These are phyloP conservation scores for Calonectria pauciramosa DNA, from an alignment of 2,329 filamentous ascomycete species.

Conservation along the genomic window DNA sequence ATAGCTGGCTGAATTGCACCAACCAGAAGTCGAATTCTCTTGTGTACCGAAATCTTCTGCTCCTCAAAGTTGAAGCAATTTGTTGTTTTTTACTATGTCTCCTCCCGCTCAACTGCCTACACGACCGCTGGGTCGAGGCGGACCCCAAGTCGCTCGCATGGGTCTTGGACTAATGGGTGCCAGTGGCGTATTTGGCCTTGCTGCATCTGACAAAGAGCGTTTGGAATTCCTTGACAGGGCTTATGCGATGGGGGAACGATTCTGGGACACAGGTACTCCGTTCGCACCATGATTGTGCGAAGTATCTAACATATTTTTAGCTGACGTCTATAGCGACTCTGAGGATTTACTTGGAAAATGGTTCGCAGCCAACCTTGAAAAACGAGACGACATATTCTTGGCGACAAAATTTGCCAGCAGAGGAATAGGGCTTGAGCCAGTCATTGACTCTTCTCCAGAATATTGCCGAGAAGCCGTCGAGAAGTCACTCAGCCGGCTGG, in stretches of 20 bases:
- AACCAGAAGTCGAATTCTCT: too few species aligned
- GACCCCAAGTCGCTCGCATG: constrained; percentile 1
- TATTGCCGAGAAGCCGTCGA: constrained; percentile 40
- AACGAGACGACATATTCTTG: constrained; percentile 59
- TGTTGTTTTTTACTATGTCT: neutral
- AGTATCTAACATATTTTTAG: too few species aligned
- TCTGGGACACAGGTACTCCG: neutral
- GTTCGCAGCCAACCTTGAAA: constrained; percentile 48
- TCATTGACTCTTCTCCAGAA: constrained; percentile 39
- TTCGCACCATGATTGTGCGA: too few species aligned
- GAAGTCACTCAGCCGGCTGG: constrained; percentile 47
- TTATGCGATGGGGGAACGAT: neutral
- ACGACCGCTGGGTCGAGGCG: neutral
- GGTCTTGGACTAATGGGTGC: constrained; percentile 24
- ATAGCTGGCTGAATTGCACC: too few species aligned
- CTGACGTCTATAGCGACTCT: constrained; percentile 55
- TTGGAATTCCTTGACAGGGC: neutral
- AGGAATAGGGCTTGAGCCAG: neutral
- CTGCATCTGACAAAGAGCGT: neutral
- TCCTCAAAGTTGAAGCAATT: too few species aligned
- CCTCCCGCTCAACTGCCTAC: neutral
- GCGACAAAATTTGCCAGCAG: constrained; percentile 47
- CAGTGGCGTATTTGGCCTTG: constrained; percentile 9
- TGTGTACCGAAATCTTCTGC: too few species aligned
- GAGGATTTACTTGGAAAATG: constrained; percentile 61